Evolutionary conservation across 2,329 filamentous ascomycete genomes (phyloP).

Genomic region (Ophiobolus disseminans): DNA sequence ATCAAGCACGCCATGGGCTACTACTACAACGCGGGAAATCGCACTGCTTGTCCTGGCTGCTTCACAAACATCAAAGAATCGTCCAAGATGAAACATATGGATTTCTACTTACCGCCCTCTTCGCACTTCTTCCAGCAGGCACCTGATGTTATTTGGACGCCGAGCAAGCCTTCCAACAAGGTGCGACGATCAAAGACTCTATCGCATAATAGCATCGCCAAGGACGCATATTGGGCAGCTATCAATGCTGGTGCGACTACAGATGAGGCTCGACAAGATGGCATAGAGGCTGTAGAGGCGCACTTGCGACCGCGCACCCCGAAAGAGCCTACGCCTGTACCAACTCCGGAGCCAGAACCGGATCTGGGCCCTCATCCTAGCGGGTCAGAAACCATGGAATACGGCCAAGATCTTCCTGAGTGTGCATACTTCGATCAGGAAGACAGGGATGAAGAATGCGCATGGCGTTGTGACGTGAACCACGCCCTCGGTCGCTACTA

Average conservation of each 20-base stretch:
- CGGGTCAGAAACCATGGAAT: conserved; percentile 36
- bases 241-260: conserved; percentile 10
- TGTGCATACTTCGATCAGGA: conserved; percentile 21
- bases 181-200: conserved; percentile 6
- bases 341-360: conserved; percentile 19
- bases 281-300: conserved; percentile 18
- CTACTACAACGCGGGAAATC: conserved; percentile 39
- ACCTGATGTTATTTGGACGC: conserved; percentile 25
- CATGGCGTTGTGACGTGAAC: conserved; percentile 38
- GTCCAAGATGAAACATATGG: conserved; percentile 20
- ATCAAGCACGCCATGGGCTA: conserved; percentile 34
- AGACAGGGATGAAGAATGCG: conserved; percentile 16
- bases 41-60: conserved; percentile 33
- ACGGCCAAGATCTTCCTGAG: conserved; percentile 29
- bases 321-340: conserved; percentile 17
- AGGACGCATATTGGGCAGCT: conserved; percentile 32
- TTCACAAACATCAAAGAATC: conserved; percentile 23
- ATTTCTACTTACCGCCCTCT: conserved; percentile 35
- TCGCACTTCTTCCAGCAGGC: conserved; percentile 23
- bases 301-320: conserved; percentile 18
- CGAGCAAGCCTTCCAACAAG: conserved; percentile 15
- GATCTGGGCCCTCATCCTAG: conserved; percentile 33
- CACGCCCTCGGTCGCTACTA: conserved; percentile 42
- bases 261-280: conserved; percentile 20
- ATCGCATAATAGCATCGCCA: conserved; percentile 36